Evolutionary conservation across 2,329 filamentous ascomycete species (phyloP).

Genomic region (Metarhizium anisopliae): DNA sequence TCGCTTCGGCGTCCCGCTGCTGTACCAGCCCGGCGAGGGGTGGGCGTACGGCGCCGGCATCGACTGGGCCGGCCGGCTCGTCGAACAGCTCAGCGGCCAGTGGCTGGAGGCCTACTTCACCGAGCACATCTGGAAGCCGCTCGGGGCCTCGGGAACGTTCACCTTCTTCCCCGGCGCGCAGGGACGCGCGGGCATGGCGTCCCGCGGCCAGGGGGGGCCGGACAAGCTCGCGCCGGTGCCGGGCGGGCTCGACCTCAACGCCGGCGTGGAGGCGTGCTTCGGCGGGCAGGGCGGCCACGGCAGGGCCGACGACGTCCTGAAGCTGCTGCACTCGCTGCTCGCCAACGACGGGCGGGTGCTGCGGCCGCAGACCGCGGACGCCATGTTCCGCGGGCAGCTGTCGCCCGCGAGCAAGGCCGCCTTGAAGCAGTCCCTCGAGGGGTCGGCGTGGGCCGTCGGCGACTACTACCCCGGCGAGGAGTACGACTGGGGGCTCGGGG

Average conservation of each 20-base stretch:
- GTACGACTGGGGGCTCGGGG: no score
- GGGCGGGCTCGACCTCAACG: no score
- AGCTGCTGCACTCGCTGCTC: background rate
- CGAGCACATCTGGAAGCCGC: background rate
- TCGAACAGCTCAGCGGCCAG: background rate
- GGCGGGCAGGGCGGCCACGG: background rate
- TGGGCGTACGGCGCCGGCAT: slow-evolving; percentile 21
- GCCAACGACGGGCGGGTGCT: background rate
- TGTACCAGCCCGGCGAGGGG: slow-evolving; percentile 19
- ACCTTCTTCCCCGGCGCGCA: background rate
- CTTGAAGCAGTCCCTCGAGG: no score
- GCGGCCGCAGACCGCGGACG: no score
- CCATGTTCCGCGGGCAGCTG: no score
- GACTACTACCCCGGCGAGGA: no score
- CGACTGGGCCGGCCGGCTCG: slow-evolving; percentile 18
- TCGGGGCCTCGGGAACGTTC: background rate
- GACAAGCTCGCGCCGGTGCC: no score
- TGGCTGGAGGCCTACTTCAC: slow-evolving; percentile 6
- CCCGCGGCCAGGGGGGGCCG: no score
- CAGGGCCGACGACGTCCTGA: background rate
- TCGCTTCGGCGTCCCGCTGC: slow-evolving; percentile 12
- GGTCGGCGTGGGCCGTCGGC: no score
- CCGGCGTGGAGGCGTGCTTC: background rate
- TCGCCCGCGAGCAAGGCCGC: no score
- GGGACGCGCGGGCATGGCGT: no score